Evolutionary conservation across 768 basidiomycete genomes (phyloP).

Genomic region (Tricholoma matsutake): DNA sequence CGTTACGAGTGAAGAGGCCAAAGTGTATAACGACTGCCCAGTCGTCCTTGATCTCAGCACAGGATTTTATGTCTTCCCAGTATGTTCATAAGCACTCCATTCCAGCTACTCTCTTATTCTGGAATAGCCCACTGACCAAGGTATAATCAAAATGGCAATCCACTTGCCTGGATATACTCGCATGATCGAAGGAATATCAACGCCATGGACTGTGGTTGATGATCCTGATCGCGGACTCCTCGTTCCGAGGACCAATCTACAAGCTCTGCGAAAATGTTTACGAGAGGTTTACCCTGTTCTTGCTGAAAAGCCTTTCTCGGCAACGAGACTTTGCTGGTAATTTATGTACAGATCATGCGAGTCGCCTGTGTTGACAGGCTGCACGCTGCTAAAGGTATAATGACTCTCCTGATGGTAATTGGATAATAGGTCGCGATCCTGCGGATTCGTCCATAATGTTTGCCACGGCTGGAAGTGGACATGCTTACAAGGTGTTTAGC

Average conservation of each 20-base stretch:
- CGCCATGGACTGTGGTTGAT: slow-evolving; percentile 70
- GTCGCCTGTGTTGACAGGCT: neutral
- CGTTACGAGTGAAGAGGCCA: slow-evolving; percentile 67
- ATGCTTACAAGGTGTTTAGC: slow-evolving; percentile 72
- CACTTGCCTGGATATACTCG: slow-evolving; percentile 74
- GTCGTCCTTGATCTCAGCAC: slow-evolving; percentile 69
- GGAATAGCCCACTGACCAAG: slow-evolving; percentile 61
- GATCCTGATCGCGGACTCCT: slow-evolving; percentile 55
- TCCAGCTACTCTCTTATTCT: neutral
- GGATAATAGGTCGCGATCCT: slow-evolving; percentile 79
- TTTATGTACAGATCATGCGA: neutral
- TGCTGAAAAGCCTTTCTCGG: slow-evolving; percentile 63
- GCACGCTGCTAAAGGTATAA: slow-evolving; percentile 64
- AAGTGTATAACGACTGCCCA: slow-evolving; percentile 57
- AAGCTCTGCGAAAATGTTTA: slow-evolving; percentile 50
- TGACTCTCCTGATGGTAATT: slow-evolving; percentile 83
- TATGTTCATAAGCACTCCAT: slow-evolving; percentile 28
- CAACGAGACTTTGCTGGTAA: slow-evolving; percentile 88
- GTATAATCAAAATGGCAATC: slow-evolving; percentile 75
- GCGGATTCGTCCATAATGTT: slow-evolving; percentile 59
- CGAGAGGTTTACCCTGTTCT: slow-evolving; percentile 71
- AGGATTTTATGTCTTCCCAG: slow-evolving; percentile 85
- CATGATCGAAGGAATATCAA: slow-evolving; percentile 51
- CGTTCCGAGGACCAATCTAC: slow-evolving; percentile 60
- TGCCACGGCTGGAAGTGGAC: slow-evolving; percentile 87